Conservation (phyloP, 139 green algal species). For the Chlamydomonas sp. region DNA sequence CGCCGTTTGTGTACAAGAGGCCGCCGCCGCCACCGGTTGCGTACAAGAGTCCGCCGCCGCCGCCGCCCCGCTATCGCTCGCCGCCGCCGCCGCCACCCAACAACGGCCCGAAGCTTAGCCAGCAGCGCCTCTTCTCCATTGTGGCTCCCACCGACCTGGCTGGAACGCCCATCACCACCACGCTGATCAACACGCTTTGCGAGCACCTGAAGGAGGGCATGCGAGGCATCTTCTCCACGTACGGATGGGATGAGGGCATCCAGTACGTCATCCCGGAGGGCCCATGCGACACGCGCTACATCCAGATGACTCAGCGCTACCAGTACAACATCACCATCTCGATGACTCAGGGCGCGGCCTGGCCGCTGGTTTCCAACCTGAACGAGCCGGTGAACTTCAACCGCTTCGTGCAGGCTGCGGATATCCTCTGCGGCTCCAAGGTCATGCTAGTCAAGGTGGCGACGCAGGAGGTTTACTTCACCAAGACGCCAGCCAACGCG, state of each 20-base stretch:
- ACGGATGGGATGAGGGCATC: neutral
- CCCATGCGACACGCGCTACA: neutral
- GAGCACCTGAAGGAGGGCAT: conserved; percentile 6
- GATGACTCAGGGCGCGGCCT: neutral
- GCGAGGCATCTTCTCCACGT: conserved; percentile 3
- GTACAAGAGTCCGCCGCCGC: conserved; percentile 1
- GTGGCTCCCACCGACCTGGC: neutral
- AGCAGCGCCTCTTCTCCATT: conserved; percentile 15
- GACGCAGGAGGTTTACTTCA: conserved; percentile 20
- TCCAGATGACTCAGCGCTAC: neutral
- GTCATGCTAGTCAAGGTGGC: neutral
- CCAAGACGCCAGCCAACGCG: neutral
- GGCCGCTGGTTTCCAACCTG: neutral
- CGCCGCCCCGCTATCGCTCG: neutral
- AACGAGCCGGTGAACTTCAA: neutral
- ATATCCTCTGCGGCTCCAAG: conserved; percentile 6
- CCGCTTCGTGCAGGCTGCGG: conserved; percentile 15
- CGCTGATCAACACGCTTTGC: conserved; percentile 1
- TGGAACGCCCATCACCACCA: neutral
- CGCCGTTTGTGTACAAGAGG: neutral
- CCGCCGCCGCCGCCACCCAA: neutral
- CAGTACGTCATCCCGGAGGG: neutral
- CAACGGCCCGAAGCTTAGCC: neutral
- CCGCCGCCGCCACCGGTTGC: neutral
- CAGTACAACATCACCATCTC: conserved; percentile 25